These are phyloP conservation scores for Saturnispora bothae DNA, from an alignment of 805 yeast genomes.

Conservation along the genomic window DNA sequence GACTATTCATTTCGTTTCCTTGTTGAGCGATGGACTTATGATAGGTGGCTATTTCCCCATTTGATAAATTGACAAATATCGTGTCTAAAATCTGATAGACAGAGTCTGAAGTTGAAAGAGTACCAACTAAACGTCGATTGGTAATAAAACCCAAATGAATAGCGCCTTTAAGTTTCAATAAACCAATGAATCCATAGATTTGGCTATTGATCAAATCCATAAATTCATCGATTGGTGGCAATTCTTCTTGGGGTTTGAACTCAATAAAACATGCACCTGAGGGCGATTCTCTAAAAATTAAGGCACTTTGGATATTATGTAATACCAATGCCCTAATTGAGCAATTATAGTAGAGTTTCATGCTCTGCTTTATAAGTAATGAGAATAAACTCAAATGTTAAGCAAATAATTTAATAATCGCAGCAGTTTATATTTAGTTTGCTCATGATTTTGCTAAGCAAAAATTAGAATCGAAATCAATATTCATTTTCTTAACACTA, in stretches of 20 bases:
- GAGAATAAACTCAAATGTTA: no score
- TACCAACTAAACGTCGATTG: conserved; percentile 45
- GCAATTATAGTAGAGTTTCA: conserved; percentile 10
- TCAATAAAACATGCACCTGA: conserved; percentile 40
- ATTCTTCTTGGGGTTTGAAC: conserved; percentile 30
- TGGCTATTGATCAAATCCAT: conserved; percentile 13
- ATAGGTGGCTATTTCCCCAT: conserved; percentile 29
- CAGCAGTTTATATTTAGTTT: no score
- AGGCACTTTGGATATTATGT: conserved; percentile 6
- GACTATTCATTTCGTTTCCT: not conserved
- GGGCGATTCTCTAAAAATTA: conserved; percentile 6
- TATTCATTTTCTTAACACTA: no score
- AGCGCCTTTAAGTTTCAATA: conserved; percentile 42
- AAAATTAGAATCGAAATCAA: no score
- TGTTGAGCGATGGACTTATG: conserved; percentile 4
- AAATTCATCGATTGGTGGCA: conserved; percentile 16
- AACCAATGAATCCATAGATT: conserved; percentile 49
- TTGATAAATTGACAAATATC: conserved; percentile 49
- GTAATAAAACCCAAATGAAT: conserved; percentile 52
- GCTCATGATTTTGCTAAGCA: no score
- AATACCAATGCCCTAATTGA: conserved; percentile 7
- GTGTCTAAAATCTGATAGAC: conserved; percentile 48
- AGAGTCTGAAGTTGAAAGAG: conserved; percentile 38
- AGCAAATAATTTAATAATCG: no score
- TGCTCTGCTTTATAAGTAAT: no score